Evolutionary conservation across 2,329 filamentous ascomycete genomes (phyloP).

Genomic region (Lasiodiplodia sp.): DNA sequence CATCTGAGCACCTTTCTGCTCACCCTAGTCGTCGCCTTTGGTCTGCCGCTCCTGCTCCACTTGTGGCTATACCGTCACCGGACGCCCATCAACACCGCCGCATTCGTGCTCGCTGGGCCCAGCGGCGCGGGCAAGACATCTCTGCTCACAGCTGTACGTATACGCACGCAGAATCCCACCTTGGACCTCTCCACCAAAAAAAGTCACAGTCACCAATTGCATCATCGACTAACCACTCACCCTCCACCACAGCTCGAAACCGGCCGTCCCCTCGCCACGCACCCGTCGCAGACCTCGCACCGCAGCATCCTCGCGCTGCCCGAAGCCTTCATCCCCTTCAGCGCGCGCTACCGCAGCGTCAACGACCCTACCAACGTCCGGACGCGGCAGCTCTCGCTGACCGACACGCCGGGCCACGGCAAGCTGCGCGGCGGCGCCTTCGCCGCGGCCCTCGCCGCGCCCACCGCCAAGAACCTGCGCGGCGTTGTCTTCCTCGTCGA

Average conservation of each 20-base stretch:
- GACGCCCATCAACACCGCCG: constrained; percentile 73
- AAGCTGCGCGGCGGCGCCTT: constrained; percentile 78
- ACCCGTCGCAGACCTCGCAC: constrained; percentile 68
- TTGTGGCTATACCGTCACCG: constrained; percentile 72
- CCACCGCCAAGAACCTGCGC: constrained; percentile 56
- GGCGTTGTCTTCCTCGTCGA: constrained; percentile 92
- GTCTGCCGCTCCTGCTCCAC: constrained; percentile 81
- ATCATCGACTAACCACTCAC: constrained; percentile 15
- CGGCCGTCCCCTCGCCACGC: constrained; percentile 62
- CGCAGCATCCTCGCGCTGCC: constrained; percentile 65
- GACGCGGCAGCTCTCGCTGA: constrained; percentile 73
- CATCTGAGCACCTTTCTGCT: constrained; percentile 64
- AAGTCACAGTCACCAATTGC: not conserved
- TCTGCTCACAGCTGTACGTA: constrained; percentile 74
- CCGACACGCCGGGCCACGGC: constrained; percentile 94
- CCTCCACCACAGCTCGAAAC: constrained; percentile 56
- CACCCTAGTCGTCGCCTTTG: constrained; percentile 73
- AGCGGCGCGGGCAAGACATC: constrained; percentile 87
- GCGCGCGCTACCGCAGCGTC: constrained; percentile 69
- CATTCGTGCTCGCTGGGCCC: constrained; percentile 82
- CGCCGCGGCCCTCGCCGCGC: constrained; percentile 53
- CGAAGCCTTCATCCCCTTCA: constrained; percentile 58
- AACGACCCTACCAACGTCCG: constrained; percentile 66
- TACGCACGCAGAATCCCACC: not conserved
- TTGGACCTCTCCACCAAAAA: constrained; percentile 21